A percentile compares a stretch with the other conserved stretches of the same genome.
Conservation (phyloP, 352 stramenopile genomes). For the Phytophthora sojae region DNA sequence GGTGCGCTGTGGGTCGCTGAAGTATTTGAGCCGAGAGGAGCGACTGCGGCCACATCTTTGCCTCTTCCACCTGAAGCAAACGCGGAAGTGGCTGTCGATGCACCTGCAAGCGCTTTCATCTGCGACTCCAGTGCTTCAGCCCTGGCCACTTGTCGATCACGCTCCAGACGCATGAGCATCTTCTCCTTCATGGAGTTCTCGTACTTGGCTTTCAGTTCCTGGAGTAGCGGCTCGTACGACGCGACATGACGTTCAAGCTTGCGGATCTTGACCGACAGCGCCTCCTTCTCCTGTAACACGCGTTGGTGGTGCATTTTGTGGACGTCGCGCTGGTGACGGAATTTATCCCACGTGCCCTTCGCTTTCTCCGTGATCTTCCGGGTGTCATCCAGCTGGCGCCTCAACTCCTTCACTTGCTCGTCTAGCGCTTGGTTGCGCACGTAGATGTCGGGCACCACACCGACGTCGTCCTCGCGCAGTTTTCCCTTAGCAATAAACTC, state of each 20-base stretch:
- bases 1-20: conserved; percentile 15
- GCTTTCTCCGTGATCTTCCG: conserved; percentile 90
- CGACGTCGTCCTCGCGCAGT: conserved; percentile 89
- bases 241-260: conserved; percentile 92
- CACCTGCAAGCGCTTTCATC: conserved; percentile 57
- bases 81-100: conserved; percentile 6
- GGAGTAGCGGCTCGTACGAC: conserved; percentile 92
- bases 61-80: conserved; percentile 27
- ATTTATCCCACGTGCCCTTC: conserved; percentile 96
- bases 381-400: conserved; percentile 89
- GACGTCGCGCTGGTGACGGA: conserved; percentile 94
- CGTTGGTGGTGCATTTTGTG: conserved; percentile 97
- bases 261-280: conserved; percentile 91
- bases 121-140: conserved; percentile 91
- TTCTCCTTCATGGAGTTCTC: conserved; percentile 97
- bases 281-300: conserved; percentile 95
- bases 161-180: conserved; percentile 96
- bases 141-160: conserved; percentile 90
- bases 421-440: conserved; percentile 93
- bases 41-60: conserved; percentile 35
- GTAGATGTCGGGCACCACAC: conserved; percentile 95
- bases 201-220: conserved; percentile 95
- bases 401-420: conserved; percentile 88
- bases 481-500: conserved; percentile 94
- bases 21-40: conserved; percentile 27